Base-by-base conservation (phyloP, 192 early-diverging fungal species). In the Gryganskiella cystojenkinii region DNA sequence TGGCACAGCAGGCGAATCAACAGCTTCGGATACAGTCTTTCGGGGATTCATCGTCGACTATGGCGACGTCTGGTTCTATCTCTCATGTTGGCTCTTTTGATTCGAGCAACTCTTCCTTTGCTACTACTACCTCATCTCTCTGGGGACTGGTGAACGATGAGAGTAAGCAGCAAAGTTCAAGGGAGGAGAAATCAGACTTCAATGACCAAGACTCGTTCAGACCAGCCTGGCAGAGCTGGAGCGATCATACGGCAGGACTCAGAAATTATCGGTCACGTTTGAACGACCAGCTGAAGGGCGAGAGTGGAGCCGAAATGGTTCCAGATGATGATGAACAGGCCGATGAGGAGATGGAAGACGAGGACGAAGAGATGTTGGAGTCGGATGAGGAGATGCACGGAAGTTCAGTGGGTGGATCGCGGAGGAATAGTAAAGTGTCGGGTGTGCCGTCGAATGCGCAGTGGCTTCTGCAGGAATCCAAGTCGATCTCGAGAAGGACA, bases 381-480 rank as follows among this genome's bases (percentile, higher is more conserved):
- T 58, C 54, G 1, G 74, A 78, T n/a, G 74, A 69, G 30, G 71
- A 75, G 17, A 62, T 75, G 71, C 57, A 52, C 22, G 64, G 61
- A 17, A 20, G 30, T 24, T 3, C 47, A 1, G n/a, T 46, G 43
- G 37, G 37, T 9, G 30, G 30, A 7, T 22, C 57, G 10, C 13
- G 60, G 42, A 40, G 53, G 3, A 40, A 56, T 35, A 63, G 72
- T 25, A 76, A 57, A 27, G 53, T 4, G 28, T 19, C 74, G 1
- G 37, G 47, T 3, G 24, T 69, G 14, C 20, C 37, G 14, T 37
- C 73, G 0, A 13, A 37, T 14, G 63, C 60, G 14, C 56, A 50
- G 45, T 78, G 74, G 74, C 50, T 78, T 3, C 46, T 69, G 4
- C 56, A 69, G 34, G 74, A 78, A 50, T 68, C 61, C 4, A 60